Evolutionary conservation across 441 rosid species (phyloP), one percentile per base, ranked within the genome.

Genomic region (Adansonia rubrostipa): DNA sequence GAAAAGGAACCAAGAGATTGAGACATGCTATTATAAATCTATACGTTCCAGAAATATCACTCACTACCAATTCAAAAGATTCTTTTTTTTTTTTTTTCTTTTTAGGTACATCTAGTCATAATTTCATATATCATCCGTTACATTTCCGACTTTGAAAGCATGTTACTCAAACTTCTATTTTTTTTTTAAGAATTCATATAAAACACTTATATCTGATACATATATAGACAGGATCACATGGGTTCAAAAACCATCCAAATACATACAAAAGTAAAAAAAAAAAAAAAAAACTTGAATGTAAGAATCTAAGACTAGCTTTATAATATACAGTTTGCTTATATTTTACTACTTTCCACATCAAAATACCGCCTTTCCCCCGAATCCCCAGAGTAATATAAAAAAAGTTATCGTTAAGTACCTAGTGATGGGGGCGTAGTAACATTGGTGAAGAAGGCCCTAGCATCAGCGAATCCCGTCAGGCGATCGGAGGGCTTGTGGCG

Each of bases 381-480:
- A 5, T 20, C 33, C 28, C 48, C 42, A 61, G 22, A 44, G 28
- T 42, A 42, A 44, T 67, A 28, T 48, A 2, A 50, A 11, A 8
- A 8, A 58, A 47, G 9, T 1, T 24, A 24, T 1, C 9, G 10
- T 9, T 4, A 20, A 6, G 40, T 45, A 74, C 77, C 78, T 75
- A n/a, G 45, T 33, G 28, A 5, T 9, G 47, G 50, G 4, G 69
- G 74, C n/a, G 85, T 74, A 77, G 87, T 74, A 72, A 53, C 66
- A 77, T 89, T 88, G 60, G 61, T 63, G 44, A 9, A 81, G 48
- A 92, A 80, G 71, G 81, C 84, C 83, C 96, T 83, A 45, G 95
- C 95, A 9, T 89, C 87, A 3, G 95, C 91, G 80, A 92, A 91
- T 60, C 93, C 87, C 54, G 73, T 54, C 5, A 57, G 51, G 3